These are phyloP conservation scores for Trametes punicea DNA, from an alignment of 768 basidiomycete genomes.

Conservation along the genomic window DNA sequence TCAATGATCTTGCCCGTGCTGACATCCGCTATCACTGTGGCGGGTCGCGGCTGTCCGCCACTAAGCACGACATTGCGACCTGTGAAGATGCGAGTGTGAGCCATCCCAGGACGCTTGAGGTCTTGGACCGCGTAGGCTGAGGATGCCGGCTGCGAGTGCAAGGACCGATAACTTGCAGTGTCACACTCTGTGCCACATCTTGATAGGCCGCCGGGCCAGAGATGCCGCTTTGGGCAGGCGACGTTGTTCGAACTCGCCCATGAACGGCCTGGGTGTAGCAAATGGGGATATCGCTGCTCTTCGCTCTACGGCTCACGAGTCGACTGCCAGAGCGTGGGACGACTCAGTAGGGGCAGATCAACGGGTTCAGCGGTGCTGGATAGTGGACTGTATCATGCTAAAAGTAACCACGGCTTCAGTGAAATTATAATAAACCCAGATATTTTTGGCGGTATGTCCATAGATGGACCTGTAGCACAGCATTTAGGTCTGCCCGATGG, in stretches of 20 bases:
- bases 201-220: background rate
- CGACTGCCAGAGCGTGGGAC: too few species aligned
- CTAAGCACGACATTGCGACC: slow-evolving; percentile 29
- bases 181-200: background rate
- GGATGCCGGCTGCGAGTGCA: background rate
- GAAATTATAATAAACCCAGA: too few species aligned
- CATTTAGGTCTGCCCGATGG: background rate
- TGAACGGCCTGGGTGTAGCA: background rate
- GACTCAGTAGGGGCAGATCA: too few species aligned
- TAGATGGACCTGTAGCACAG: slow-evolving; percentile 9
- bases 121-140: too few species aligned
- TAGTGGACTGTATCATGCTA: too few species aligned
- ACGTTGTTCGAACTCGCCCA: slow-evolving; percentile 4
- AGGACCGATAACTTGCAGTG: background rate
- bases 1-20: slow-evolving; percentile 40
- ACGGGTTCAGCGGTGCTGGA: too few species aligned
- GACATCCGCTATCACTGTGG: slow-evolving; percentile 42
- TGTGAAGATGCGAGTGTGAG: slow-evolving; percentile 20
- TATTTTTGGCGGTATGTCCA: slow-evolving; percentile 6
- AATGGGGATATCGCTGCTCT: background rate
- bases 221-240: slow-evolving; percentile 7
- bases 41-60: slow-evolving; percentile 26
- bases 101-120: background rate
- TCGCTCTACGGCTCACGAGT: too few species aligned
- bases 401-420: too few species aligned